Base-by-base conservation (phyloP, 176 grass and related monocot species). In the Eleusine indica region DNA sequence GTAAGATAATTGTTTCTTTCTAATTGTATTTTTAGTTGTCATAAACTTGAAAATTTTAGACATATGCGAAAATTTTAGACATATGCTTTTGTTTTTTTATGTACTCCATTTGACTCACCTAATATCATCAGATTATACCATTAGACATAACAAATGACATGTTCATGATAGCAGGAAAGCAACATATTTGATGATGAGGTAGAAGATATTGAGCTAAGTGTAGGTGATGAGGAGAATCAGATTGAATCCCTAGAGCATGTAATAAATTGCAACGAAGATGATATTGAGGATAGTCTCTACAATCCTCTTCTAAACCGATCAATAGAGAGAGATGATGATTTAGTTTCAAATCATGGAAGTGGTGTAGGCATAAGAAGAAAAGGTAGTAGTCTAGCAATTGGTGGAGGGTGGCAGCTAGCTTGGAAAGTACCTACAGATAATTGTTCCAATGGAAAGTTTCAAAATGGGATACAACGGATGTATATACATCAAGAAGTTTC, bases 371-470 rank as follows among this genome's bases (percentile, higher is more conserved):
- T 61, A 14, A 25, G 58, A 61, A 61, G 58, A 61, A 61, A 61
- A n/a, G 14, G n/a, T 21, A 41, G 66, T 41, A 37, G 37, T 3
- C 17, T 69, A 69, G 37, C 38, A 69, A 69, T 19, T 41, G 38
- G 15, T 69, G 66, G 66, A 69, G 66, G 66, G 17, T 69, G 66
- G 86, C 88, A 95, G 71, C 73, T 95, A 68, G 93, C 93, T 52
- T 95, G 88, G 87, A 95, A 90, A 88, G 82, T 81, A 61, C 66
- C 49, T 35, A 82, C 83, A 77, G 66, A 40, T 71, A 74, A 90
- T 80, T 63, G 21, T 60, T 32, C 52, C 7, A 52, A 76, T 64
- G 82, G 61, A 4, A 78, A 89, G 52, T 74, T 69, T n/a, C 68
- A 80, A 70, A 29, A 78, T 42, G 78, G 61, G 2, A 88, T 93